These are phyloP conservation scores for Lecanosticta acicola DNA, from an alignment of 2,329 filamentous ascomycete species.

Conservation along the genomic window DNA sequence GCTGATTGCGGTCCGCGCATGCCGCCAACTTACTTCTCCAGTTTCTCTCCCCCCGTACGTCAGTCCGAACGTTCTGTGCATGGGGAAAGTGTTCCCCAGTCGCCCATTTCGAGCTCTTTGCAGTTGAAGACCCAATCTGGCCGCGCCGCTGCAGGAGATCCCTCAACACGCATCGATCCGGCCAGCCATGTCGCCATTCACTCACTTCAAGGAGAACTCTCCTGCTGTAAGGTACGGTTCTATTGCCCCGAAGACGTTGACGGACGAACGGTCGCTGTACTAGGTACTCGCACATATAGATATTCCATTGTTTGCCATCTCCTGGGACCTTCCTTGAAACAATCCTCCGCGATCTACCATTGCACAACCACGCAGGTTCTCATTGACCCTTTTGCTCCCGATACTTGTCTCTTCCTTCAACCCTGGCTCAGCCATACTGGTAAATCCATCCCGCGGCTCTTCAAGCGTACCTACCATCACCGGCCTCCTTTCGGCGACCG, in stretches of 20 bases:
- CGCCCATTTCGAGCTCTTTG: constrained; percentile 4
- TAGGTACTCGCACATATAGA: constrained; percentile 22
- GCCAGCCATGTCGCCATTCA: constrained; percentile 4
- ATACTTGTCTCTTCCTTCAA: constrained; percentile 5
- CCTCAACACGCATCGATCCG: constrained; percentile 11
- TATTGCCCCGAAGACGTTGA: constrained; percentile 3
- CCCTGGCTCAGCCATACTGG: not conserved
- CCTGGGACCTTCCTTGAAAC: constrained; percentile 7
- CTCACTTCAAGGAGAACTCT: constrained; percentile 4
- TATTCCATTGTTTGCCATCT: constrained; percentile 14
- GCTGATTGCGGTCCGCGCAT: constrained; percentile 10
- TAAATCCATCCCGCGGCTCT: constrained; percentile 4
- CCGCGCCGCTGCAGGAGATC: constrained; percentile 2
- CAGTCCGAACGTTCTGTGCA: constrained; percentile 14
- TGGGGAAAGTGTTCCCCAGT: constrained; percentile 9
- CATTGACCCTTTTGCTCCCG: constrained; percentile 5
- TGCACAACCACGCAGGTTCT: constrained; percentile 11
- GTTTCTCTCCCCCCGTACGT: constrained; percentile 11
- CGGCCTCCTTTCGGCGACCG: not conserved
- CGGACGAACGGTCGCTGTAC: constrained; percentile 7
- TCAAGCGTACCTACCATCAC: constrained; percentile 8
- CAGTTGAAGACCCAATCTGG: not conserved
- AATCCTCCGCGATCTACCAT: constrained; percentile 14
- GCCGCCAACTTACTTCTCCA: constrained; percentile 9
- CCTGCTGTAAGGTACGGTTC: constrained; percentile 5